Percentiles rank a stretch among this genome's conserved stretches.
Evolutionary conservation across 345 rosid genomes (phyloP).

Genomic region (Populus alba): DNA sequence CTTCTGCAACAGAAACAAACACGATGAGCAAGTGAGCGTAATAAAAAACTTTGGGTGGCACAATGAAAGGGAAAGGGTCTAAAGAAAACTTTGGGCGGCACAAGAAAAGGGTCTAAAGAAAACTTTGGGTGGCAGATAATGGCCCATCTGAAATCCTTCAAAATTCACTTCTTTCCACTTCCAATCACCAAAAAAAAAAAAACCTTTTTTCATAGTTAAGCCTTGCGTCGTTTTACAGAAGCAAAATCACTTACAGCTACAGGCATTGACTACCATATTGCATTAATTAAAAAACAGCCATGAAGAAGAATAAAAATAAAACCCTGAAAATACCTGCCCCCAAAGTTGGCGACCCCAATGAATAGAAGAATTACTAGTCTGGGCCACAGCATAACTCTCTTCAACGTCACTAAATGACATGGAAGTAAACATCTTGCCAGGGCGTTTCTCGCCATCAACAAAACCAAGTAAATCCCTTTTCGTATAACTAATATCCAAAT

Average conservation of each 20-base stretch:
- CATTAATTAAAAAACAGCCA: not conserved
- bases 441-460: conserved; percentile 63
- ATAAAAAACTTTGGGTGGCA: not conserved
- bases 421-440: conserved; percentile 80
- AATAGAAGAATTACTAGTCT: conserved; percentile 58
- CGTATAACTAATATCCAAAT: conserved; percentile 55
- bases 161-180: not conserved
- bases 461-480: conserved; percentile 62
- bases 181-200: not conserved
- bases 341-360: conserved; percentile 76
- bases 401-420: conserved; percentile 79
- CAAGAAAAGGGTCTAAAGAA: too few relatives aligned
- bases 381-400: conserved; percentile 28
- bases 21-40: not conserved
- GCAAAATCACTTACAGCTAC: not conserved
- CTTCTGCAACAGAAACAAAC: conserved; percentile 42
- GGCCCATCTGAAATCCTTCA: not conserved
- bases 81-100: too few relatives aligned
- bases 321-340: conserved; percentile 41
- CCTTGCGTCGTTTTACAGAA: not conserved
- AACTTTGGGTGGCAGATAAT: not conserved
- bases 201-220: not conserved
- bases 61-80: too few relatives aligned
- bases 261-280: not conserved
- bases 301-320: not conserved